Base-by-base conservation (phyloP, 2,329 filamentous ascomycete species). In the Pyrenophora graminea region DNA sequence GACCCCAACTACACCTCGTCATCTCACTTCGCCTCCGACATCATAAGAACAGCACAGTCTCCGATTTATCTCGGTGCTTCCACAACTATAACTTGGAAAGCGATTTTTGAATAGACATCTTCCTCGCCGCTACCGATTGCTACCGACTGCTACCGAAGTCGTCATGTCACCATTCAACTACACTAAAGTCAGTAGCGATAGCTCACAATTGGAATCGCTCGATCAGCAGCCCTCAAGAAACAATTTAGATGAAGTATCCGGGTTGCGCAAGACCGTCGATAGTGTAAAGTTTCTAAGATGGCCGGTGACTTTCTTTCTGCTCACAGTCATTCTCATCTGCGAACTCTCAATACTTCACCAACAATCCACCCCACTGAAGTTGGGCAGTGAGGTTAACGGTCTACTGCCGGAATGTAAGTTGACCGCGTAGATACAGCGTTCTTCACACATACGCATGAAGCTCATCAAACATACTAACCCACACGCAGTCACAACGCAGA, bases 331-430 rank as follows among this genome's bases (percentile, higher is more conserved):
- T 15, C 44, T 64, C 4, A 39, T 48, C 4, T 52, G 53, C 33
- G 51, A 62, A 23, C 3, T 62, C 1, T 56, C 53, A 3, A 58
- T 62, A 6, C 31, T 64, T n/a, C 48, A 56, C 19, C 40, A 27
- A 18, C 57, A 58, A 36, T 52, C 53, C 6, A 27, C n/a, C 5
- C 19, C 25, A 9, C 17, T 39, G 6, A 25, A 44, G 4, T 19
- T 58, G 13, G 54, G 61, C 23, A 45, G 34, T 6, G 57, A 62
- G 4, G 43, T 61, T 15, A 62, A 64, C 21, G 31, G 39, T 3
- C 39, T 64, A 9, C 45, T 64, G 6, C 61, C 61, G 1, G 12
- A 31, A 3, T 62, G 59, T 59, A 51, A 39, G 50, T 43, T 1
- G 10, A 10, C 4, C 9, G 13, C 6, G 12, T 10, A 4, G 12